phyloP scores from a whole-genome alignment of 148 eudicot species.

The Drosera capensis region DNA sequence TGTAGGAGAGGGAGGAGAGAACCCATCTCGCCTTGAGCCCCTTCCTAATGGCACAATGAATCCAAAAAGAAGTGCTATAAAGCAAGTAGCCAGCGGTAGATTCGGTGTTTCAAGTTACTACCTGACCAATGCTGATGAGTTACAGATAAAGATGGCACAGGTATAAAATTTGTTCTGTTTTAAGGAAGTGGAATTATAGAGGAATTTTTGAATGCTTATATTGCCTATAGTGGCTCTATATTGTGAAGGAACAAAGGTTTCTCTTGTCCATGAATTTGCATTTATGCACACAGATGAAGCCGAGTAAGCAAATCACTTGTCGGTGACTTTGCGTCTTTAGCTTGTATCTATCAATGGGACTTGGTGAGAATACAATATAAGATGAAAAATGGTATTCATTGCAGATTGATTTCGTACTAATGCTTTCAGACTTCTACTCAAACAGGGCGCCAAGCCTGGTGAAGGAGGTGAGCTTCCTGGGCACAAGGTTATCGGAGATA shows the following conservation, averaged over 20 bases:
- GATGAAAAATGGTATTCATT: constrained; percentile 8
- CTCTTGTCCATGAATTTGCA: constrained; percentile 62
- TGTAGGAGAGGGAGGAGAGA: constrained; percentile 98
- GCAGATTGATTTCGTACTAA: constrained; percentile 2
- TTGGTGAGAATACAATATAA: constrained; percentile 55
- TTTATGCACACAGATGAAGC: constrained; percentile 68
- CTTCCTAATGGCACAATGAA: constrained; percentile 87
- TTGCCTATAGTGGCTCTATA: constrained; percentile 7
- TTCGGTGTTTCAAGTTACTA: constrained; percentile 98
- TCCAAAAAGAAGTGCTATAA: constrained; percentile 86
- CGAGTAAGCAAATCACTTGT: constrained; percentile 40
- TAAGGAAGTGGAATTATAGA: not conserved
- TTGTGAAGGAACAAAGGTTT: constrained; percentile 45
- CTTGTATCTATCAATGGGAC: constrained; percentile 51
- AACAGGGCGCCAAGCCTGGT: constrained; percentile 97
- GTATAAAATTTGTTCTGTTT: constrained; percentile 18
- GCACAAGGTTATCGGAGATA: constrained; percentile 95
- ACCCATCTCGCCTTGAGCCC: constrained; percentile 89
- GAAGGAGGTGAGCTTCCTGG: constrained; percentile 99
- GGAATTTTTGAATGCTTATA: not conserved
- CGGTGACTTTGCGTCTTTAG: constrained; percentile 59
- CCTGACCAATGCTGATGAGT: constrained; percentile 93
- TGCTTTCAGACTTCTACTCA: not conserved
- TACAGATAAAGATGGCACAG: constrained; percentile 99
- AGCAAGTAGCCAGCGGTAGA: constrained; percentile 99